These are phyloP conservation scores for Phytophthora citricola DNA, from an alignment of 352 stramenopile species.

Conservation along the genomic window DNA sequence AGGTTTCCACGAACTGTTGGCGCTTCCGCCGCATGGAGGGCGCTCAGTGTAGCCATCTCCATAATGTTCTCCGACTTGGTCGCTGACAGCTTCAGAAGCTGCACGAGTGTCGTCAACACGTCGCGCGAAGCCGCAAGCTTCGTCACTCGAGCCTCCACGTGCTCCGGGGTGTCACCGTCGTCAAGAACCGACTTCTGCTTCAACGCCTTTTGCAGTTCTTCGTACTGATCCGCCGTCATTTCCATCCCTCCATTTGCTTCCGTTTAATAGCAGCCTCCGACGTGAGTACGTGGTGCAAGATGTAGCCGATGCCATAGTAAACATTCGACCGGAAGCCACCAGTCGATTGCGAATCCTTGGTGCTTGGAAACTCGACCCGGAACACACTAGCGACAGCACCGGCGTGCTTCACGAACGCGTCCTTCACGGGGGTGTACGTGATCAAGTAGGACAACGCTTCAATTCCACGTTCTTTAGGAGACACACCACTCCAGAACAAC, in stretches of 20 bases:
- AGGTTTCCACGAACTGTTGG: slow-evolving; percentile 72
- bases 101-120: slow-evolving; percentile 77
- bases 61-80: slow-evolving; percentile 82
- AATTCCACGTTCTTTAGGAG: slow-evolving; percentile 81
- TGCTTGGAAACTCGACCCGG: slow-evolving; percentile 65
- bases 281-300: slow-evolving; percentile 94
- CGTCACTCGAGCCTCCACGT: slow-evolving; percentile 68
- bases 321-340: slow-evolving; percentile 83
- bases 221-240: slow-evolving; percentile 97
- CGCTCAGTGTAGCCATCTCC: slow-evolving; percentile 77
- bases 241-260: slow-evolving; percentile 97
- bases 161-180: slow-evolving; percentile 87
- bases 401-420: slow-evolving; percentile 69
- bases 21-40: slow-evolving; percentile 71
- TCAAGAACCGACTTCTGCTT: slow-evolving; percentile 95
- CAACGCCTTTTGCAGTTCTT: slow-evolving; percentile 95
- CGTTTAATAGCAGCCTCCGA: slow-evolving; percentile 94
- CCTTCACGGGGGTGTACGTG: slow-evolving; percentile 82
- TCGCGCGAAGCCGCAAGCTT: slow-evolving; percentile 54
- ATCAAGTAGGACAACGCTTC: slow-evolving; percentile 88
- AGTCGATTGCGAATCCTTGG: slow-evolving; percentile 38
- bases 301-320: slow-evolving; percentile 94
- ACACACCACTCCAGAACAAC: slow-evolving; percentile 73
- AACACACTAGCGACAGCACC: slow-evolving; percentile 76
- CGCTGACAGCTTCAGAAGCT: slow-evolving; percentile 79